Base-by-base conservation (phyloP, 805 yeast genomes). In the Candida sphagnicola region DNA sequence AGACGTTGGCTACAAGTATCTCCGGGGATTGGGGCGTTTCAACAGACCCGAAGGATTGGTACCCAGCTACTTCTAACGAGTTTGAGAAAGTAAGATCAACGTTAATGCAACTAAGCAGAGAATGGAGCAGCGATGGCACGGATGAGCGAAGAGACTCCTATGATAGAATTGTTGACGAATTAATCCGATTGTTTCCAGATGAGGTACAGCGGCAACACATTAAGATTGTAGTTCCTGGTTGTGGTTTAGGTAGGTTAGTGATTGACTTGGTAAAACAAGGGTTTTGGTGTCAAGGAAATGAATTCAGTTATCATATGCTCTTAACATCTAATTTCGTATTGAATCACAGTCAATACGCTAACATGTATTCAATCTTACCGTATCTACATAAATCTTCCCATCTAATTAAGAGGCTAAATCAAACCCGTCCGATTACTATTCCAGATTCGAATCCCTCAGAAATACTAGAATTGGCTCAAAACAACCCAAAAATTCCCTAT, bases 261-360 rank as follows among this genome's bases (percentile, higher is more conserved):
- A 59, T 71, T 35, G 85, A 80, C 37, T 59, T 78, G 41, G 80
- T 77, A 2, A 56, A 46, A 37, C 45, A 65, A 38, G 86, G 86
- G 3, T 80, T 77, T 49, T 58, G 69, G 62, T 69, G 77, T n/a
- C 83, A 80, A 47, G 87, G 87, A 0, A 81, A 80, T 50, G 87
- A 81, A 47, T 70, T 77, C 47, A 72, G 82, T 16, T 78, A 77
- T 51, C 85, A 77, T 49, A 80, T 81, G 85, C 56, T 81, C 2
- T 52, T 78, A 8, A 67, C 74, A 11, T 78, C 83, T 18, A 75
- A 72, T 45, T 78, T 61, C 45, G 55, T 80, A 4, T 54, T 81
- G 21, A 81, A 80, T 47, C 67, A 66, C 35, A 60, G 77, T 5
- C 58, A 54, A 28, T 52, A 58, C 39, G 58, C 63, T 3, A 61